Evolutionary conservation across 805 yeast species (phyloP).

Genomic region (Ogataea salicorniae): DNA sequence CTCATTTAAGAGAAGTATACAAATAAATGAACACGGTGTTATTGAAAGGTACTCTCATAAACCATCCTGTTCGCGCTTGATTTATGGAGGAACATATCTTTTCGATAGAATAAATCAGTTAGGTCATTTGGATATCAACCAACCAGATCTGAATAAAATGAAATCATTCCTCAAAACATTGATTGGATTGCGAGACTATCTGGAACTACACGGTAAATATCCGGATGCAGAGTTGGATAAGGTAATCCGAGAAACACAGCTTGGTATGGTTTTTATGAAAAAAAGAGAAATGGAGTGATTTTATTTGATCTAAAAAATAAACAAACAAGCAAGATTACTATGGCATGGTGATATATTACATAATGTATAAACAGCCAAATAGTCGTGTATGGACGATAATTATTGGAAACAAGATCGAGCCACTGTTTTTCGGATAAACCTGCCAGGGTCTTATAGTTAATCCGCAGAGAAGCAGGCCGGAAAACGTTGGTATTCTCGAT

Average conservation of each 20-base stretch:
- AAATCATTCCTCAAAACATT: constrained; percentile 24
- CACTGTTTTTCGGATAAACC: no score
- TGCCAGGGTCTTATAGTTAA: no score
- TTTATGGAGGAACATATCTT: constrained; percentile 14
- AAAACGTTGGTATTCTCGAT: no score
- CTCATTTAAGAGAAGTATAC: background rate
- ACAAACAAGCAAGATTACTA: no score
- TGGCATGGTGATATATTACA: no score
- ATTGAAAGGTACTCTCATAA: constrained; percentile 5
- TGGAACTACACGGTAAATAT: background rate
- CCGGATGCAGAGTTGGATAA: constrained; percentile 19
- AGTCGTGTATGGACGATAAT: no score
- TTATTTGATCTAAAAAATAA: no score
- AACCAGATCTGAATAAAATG: constrained; percentile 30
- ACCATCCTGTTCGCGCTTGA: constrained; percentile 12
- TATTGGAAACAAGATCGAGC: no score
- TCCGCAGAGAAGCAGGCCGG: no score
- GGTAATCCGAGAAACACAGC: constrained; percentile 41
- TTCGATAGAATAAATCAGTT: constrained; percentile 10
- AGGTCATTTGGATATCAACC: constrained; percentile 13
- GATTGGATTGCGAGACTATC: constrained; percentile 15
- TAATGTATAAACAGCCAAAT: no score
- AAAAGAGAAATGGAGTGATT: constrained; percentile 49
- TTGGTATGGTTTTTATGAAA: constrained; percentile 43
- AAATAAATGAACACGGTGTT: constrained; percentile 6